Evolutionary conservation across 2,329 filamentous ascomycete genomes (phyloP).

Genomic region (Lomentospora prolificans): DNA sequence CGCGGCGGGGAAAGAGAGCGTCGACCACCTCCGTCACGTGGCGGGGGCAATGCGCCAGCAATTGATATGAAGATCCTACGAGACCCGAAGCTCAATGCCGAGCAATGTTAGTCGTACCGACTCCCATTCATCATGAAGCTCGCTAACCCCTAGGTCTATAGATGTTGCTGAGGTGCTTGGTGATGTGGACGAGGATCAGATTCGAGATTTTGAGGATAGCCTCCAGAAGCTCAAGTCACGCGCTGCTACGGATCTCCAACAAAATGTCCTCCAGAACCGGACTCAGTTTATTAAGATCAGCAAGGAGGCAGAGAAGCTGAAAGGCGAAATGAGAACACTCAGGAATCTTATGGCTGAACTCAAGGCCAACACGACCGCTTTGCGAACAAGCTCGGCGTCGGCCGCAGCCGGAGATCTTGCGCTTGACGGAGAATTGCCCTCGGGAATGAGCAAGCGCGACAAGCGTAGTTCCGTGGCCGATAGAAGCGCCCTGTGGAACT

Average conservation of each 20-base stretch:
- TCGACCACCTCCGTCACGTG: constrained; percentile 43
- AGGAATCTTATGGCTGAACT: constrained; percentile 87
- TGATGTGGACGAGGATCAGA: constrained; percentile 81
- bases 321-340: constrained; percentile 87
- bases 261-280: constrained; percentile 93
- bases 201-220: constrained; percentile 68
- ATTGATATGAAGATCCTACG: constrained; percentile 70
- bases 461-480: constrained; percentile 84
- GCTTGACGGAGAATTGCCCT: constrained; percentile 37
- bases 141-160: too few species aligned
- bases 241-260: constrained; percentile 76
- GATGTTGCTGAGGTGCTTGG: constrained; percentile 62
- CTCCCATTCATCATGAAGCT: too few species aligned
- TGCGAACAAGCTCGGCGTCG: constrained; percentile 37
- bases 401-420: constrained; percentile 33
- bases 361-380: constrained; percentile 63
- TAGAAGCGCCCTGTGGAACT: constrained; percentile 56
- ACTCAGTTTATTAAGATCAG: constrained; percentile 99
- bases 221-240: constrained; percentile 68
- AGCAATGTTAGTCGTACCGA: constrained; percentile 59
- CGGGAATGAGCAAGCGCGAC: constrained; percentile 55
- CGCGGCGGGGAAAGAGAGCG: constrained; percentile 21
- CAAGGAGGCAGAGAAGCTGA: constrained; percentile 96
- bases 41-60: constrained; percentile 45
- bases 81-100: constrained; percentile 68